Evolutionary conservation across 352 stramenopile species (phyloP), one percentile per base, ranked within the genome.

Genomic region (Elongisporangium anandrum): DNA sequence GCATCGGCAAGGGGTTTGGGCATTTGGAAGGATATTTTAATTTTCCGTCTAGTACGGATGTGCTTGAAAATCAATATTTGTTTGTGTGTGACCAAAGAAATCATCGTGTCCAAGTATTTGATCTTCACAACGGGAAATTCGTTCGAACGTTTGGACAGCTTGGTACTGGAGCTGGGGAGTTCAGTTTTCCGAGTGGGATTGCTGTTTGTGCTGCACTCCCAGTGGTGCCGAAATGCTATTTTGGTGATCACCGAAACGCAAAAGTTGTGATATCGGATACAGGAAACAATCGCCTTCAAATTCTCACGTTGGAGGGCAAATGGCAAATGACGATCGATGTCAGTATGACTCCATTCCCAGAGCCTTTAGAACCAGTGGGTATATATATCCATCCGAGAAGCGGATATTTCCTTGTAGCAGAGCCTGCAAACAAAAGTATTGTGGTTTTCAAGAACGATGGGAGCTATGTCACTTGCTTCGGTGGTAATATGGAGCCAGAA

Each of bases 1-100:
- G 66, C 10, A 75, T 92, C 56, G 78, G 82, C 2, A 22, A 57
- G 9, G 74, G 77, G 8, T 90, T 86, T 61, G 82, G 80, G 1
- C 80, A 88, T 58, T 45, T 64, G 3, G 71, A 75, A 1, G 66
- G 72, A 0, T 83, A 69, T 26, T 63, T 90, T 0, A 64, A 92
- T 52, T 85, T 80, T 1, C 80, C 80, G 8, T 72, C 87, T 54
- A 79, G 80, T 0, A 24, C 90, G 22, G 66, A 72, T 3, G 69
- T 90, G 21, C 72, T 62, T 20, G 64, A 78, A 2, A 65, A 84
- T 20, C 60, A 52, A 15, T 59, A 66, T 50, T 57, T 90, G 13
- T 90, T 72, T 38, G 68, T 90, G 4, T 79, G 65, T 29, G 82
- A 92, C 57, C 78, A 92, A 26, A 69, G 68, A 45, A 92, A 92